Evolutionary conservation across 2,329 filamentous ascomycete species (phyloP), one percentile per base, ranked within the genome.

Genomic region (Colletotrichum chlorophyti): DNA sequence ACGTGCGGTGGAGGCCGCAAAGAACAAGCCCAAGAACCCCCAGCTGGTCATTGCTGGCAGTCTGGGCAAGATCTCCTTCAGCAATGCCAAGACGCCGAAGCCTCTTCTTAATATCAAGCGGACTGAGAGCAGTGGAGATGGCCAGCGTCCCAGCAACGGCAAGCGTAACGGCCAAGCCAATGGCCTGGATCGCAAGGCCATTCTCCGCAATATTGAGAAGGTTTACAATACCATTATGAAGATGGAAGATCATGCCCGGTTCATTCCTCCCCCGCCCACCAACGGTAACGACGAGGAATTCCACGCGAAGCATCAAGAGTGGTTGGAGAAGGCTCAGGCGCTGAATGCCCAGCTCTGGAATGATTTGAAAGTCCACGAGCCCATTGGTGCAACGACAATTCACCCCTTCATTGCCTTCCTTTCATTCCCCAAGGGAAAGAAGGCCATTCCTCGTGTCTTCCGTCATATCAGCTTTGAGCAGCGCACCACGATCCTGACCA

Each of bases 341-440:
- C 82, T 96, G 59, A 96, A 94, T 66, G 80, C 85, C 45, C 86
- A 89, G 70, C 82, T 99, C 11, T 99, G 95, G 95, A 79, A 84
- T 37, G 86, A 91, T 58, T 83, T 97, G 47, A 96, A 96, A 77
- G 91, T 99, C 46, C 91, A 97, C 76, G 94, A 97, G 70, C 93
- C 93, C 1, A 95, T 97, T 65, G 89, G 85, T 24, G 83, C 80
- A 41, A 91, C 89, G 49, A 85, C 90, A 4, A 82, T 87, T 15
- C 95, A 99, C 72, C 95, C 95, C 0, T 99, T 99, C 76, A 97
- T 99, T 65, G 91, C 93, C 42, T 94, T 99, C 72, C 80, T 99
- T 42, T 96, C 93, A 5, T 96, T 95, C 69, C 86, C 89, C 65
- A 99, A 99, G 79, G 95, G 95, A 69, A 98, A 97, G 79, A 97